Evolutionary conservation across 768 basidiomycete species (phyloP).

Genomic region (Scleroderma bovista): DNA sequence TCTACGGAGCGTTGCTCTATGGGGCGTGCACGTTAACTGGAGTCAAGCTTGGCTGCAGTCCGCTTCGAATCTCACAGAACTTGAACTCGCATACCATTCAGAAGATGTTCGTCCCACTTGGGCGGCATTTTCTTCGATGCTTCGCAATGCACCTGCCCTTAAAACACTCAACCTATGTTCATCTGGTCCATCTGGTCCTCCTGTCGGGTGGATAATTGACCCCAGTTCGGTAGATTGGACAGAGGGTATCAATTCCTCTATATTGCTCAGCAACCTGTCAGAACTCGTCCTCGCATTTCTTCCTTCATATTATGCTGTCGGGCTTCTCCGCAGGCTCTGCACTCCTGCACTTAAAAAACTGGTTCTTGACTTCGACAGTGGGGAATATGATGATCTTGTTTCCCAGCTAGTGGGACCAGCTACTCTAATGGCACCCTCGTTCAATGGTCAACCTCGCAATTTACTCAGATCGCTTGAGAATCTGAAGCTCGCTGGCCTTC

Average conservation of each 20-base stretch:
- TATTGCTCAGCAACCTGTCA: slow-evolving; percentile 25
- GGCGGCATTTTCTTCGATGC: slow-evolving; percentile 44
- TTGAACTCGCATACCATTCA: slow-evolving; percentile 60
- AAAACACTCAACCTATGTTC: slow-evolving; percentile 44
- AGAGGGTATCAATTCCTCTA: slow-evolving; percentile 23
- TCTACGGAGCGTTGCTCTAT: slow-evolving; percentile 44
- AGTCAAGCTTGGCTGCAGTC: slow-evolving; percentile 31
- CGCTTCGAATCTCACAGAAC: slow-evolving; percentile 32
- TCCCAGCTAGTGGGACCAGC: slow-evolving; percentile 31
- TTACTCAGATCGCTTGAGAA: slow-evolving; percentile 42
- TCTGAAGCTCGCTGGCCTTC: slow-evolving; percentile 49
- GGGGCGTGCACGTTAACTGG: slow-evolving; percentile 74
- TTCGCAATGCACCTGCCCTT: slow-evolving; percentile 50
- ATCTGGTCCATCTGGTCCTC: slow-evolving; percentile 50
- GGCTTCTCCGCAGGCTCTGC: slow-evolving; percentile 20
- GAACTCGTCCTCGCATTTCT: slow-evolving; percentile 47
- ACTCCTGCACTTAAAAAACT: slow-evolving; percentile 34
- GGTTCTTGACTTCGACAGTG: slow-evolving; percentile 49
- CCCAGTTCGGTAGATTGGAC: slow-evolving; percentile 14
- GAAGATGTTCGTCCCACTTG: slow-evolving; percentile 60
- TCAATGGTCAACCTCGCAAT: slow-evolving; percentile 30
- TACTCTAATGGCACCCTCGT: slow-evolving; percentile 26
- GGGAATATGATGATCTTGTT: slow-evolving; percentile 49
- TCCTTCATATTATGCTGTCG: slow-evolving; percentile 36
- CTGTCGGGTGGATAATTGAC: slow-evolving; percentile 31